phyloP scores from a whole-genome alignment of 306 rosid species.

The Albizia julibrissin region DNA sequence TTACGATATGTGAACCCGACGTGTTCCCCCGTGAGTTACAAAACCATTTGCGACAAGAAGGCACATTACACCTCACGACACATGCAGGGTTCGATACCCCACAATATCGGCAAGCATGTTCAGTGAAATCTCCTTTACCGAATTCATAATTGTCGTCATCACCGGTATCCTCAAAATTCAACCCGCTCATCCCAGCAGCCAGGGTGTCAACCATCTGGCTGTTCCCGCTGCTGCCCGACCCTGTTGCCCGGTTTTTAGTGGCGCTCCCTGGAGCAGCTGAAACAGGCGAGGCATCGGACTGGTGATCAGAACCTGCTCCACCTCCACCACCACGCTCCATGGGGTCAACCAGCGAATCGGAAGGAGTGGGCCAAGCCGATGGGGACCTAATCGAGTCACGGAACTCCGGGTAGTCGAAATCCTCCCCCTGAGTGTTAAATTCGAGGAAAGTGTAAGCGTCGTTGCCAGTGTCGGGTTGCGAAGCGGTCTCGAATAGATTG shows the following conservation, averaged over 20 bases:
- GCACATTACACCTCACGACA: conserved; percentile 98
- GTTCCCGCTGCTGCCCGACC: conserved; percentile 58
- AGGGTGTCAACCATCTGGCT: conserved; percentile 80
- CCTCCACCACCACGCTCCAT: conserved; percentile 65
- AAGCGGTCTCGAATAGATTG: conserved; percentile 88
- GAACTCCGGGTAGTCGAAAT: conserved; percentile 92
- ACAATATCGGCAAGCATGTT: conserved; percentile 94
- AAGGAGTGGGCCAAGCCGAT: conserved; percentile 93
- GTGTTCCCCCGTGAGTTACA: conserved; percentile 98
- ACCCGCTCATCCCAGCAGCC: conserved; percentile 86
- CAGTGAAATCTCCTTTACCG: conserved; percentile 93
- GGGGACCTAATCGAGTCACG: conserved; percentile 94
- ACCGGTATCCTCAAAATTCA: conserved; percentile 92
- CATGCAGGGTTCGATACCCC: conserved; percentile 98
- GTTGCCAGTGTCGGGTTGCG: conserved; percentile 93
- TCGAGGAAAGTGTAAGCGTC: conserved; percentile 99
- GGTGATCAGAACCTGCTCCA: conserved; percentile 73
- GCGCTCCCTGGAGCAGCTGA: conserved; percentile 77
- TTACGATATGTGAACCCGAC: conserved; percentile 96
- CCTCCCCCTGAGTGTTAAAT: conserved; percentile 98
- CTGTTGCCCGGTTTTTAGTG: conserved; percentile 57
- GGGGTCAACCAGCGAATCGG: conserved; percentile 79
- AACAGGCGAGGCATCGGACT: conserved; percentile 90
- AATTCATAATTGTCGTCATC: conserved; percentile 84
- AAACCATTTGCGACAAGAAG: conserved; percentile 97